Evolutionary conservation across 306 rosid species (phyloP).

Genomic region (Prunus fruticosa): DNA sequence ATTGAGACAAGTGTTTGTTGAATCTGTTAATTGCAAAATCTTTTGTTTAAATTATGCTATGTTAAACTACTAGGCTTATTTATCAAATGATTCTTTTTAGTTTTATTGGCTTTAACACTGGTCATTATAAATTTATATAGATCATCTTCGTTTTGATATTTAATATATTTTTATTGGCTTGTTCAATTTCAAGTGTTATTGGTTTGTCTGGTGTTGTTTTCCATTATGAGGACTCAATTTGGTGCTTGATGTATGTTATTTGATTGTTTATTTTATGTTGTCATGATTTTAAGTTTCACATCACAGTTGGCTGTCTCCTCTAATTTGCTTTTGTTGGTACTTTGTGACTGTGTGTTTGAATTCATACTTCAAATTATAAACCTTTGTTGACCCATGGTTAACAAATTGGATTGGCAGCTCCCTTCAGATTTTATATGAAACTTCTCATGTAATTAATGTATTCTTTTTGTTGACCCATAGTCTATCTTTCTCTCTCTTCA

Average conservation of each 20-base stretch:
- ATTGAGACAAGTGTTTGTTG: too few species aligned
- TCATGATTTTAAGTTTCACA: too few species aligned
- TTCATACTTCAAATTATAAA: background rate
- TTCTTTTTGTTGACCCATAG: too few species aligned
- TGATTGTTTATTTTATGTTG: conserved; percentile 11
- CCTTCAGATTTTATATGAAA: background rate
- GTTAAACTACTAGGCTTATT: too few species aligned
- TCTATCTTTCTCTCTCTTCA: too few species aligned
- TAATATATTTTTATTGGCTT: background rate
- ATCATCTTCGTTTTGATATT: too few species aligned
- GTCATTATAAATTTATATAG: too few species aligned
- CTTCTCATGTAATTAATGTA: background rate
- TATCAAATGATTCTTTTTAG: too few species aligned
- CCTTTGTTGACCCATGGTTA: background rate
- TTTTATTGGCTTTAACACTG: too few species aligned
- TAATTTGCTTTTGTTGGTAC: background rate
- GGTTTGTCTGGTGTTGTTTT: conserved; percentile 26
- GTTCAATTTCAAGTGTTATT: conserved; percentile 10
- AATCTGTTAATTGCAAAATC: too few species aligned
- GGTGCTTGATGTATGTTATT: conserved; percentile 21
- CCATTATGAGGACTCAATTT: conserved; percentile 2
- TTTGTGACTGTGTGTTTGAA: background rate
- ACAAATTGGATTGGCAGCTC: background rate
- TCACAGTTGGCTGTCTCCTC: too few species aligned
- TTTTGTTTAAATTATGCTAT: too few species aligned